Conservation (phyloP, 2,329 filamentous ascomycete genomes). For the Cladosporium sp. region DNA sequence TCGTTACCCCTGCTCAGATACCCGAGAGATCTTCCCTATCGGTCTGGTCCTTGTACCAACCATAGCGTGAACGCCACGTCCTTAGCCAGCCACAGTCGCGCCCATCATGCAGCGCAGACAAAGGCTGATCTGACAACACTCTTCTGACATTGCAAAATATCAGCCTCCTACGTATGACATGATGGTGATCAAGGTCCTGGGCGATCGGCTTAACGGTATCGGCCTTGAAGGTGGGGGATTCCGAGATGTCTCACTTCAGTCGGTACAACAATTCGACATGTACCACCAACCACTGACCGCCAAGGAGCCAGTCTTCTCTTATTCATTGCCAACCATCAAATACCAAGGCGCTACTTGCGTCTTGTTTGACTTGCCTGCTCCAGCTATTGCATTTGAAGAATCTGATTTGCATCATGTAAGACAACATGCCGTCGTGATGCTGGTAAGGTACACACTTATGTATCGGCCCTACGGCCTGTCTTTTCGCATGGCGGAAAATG, state of each 20-base stretch:
- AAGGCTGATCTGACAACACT: too few species aligned
- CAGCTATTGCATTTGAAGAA: not conserved
- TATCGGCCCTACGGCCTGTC: not conserved
- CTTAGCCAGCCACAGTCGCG: too few species aligned
- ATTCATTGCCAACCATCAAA: conserved; percentile 2
- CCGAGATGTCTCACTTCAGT: conserved; percentile 4
- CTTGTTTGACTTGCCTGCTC: not conserved
- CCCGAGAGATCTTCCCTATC: too few species aligned
- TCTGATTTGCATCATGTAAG: conserved; percentile 1
- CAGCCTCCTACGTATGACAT: too few species aligned
- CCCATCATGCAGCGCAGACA: too few species aligned
- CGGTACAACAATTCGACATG: not conserved
- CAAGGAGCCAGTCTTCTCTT: not conserved
- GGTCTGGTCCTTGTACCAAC: too few species aligned
- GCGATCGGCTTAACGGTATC: not conserved
- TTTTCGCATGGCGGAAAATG: too few species aligned
- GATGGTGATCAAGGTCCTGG: too few species aligned
- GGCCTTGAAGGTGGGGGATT: conserved; percentile 5
- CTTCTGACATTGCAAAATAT: too few species aligned
- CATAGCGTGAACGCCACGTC: too few species aligned
- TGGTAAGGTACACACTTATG: not conserved
- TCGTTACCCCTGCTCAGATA: too few species aligned
- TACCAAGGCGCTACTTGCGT: conserved; percentile 3
- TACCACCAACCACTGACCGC: not conserved
- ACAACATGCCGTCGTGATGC: conserved; percentile 3